These are phyloP conservation scores for Lipomyces yamadae DNA, from an alignment of 805 yeast species.

Conservation along the genomic window DNA sequence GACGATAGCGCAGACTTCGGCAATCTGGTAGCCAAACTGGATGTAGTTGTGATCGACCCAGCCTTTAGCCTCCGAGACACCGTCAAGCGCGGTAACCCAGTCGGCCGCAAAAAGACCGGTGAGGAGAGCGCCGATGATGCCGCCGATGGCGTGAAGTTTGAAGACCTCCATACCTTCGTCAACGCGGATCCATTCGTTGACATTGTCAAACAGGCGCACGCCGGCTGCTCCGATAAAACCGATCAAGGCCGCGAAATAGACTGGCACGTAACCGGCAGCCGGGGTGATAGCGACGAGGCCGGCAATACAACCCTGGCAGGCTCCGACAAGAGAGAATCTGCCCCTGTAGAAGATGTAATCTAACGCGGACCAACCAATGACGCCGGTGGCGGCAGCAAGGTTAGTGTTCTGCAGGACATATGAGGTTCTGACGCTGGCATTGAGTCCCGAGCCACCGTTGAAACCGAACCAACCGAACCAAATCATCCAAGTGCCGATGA, in stretches of 20 bases:
- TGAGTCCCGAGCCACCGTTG: constrained; percentile 98
- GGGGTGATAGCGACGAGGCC: constrained; percentile 97
- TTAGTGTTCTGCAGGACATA: constrained; percentile 93
- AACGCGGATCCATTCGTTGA: constrained; percentile 59
- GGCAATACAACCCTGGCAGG: constrained; percentile 91
- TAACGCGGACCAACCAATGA: constrained; percentile 89
- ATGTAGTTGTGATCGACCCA: constrained; percentile 83
- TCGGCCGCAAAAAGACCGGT: constrained; percentile 94
- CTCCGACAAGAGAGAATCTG: constrained; percentile 87
- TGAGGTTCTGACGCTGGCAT: constrained; percentile 90
- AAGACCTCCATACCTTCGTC: constrained; percentile 97
- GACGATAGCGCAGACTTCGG: constrained; percentile 72
- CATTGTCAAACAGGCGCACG: constrained; percentile 33
- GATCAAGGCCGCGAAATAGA: constrained; percentile 83
- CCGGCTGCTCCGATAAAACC: constrained; percentile 59
- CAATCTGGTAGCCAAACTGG: constrained; percentile 88
- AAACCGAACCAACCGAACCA: constrained; percentile 99
- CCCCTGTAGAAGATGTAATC: constrained; percentile 68
- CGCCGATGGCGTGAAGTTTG: constrained; percentile 91
- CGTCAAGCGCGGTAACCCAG: constrained; percentile 76
- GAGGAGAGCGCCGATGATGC: constrained; percentile 74
- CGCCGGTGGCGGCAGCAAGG: constrained; percentile 92
- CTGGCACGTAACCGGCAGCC: constrained; percentile 94
- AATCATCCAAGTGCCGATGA: constrained; percentile 88
- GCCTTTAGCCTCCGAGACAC: constrained; percentile 55